phyloP scores from a whole-genome alignment of 345 rosid genomes.

The Aegle marmelos region DNA sequence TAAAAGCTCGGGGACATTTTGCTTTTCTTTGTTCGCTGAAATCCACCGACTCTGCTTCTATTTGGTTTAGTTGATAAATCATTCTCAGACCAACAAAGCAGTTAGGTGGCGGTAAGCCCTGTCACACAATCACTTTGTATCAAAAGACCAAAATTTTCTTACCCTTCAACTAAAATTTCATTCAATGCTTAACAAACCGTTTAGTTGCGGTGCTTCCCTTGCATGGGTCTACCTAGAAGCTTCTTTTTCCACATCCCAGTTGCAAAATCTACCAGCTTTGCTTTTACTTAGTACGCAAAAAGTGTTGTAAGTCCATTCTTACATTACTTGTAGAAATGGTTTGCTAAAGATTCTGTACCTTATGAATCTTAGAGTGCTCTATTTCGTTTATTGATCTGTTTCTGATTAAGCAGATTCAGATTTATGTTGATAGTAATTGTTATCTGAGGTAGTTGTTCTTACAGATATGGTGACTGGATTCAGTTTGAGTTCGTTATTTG shows the following conservation, averaged over 20 bases:
- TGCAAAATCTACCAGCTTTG: constrained; percentile 12
- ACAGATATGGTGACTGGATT: constrained; percentile 21
- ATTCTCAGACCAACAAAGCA: neutral
- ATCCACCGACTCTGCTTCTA: neutral
- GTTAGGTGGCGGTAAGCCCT: neutral
- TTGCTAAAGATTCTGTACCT: neutral
- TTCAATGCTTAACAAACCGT: constrained; percentile 7
- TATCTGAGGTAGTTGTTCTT: neutral
- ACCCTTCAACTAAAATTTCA: neutral
- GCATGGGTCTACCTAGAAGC: neutral
- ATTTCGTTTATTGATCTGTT: constrained; percentile 1
- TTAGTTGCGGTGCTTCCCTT: neutral
- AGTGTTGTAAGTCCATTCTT: neutral
- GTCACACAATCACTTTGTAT: neutral
- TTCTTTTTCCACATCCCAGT: constrained; percentile 4
- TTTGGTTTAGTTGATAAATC: constrained; percentile 11
- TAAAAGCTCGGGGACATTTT: neutral
- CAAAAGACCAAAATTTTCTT: neutral
- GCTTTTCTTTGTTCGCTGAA: neutral
- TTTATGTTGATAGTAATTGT: neutral
- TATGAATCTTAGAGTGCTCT: neutral
- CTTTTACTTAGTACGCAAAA: neutral
- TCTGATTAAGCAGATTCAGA: neutral
- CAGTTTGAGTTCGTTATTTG: constrained; percentile 18
- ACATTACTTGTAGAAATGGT: constrained; percentile 4